Evolutionary conservation across 345 rosid genomes (phyloP), one percentile per base, ranked within the genome.

Genomic region (Iberis pinnata): DNA sequence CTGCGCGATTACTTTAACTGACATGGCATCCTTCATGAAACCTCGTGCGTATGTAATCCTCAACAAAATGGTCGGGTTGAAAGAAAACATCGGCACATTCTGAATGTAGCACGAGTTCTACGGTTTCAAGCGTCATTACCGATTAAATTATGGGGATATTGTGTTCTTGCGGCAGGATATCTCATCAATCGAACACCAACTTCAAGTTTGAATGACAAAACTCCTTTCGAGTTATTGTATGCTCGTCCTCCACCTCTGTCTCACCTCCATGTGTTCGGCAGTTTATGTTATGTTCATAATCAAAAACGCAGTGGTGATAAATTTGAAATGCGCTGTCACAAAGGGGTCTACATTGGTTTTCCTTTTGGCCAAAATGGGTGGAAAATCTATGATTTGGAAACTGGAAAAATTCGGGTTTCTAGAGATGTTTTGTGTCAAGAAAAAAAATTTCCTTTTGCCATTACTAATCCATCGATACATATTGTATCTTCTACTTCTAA

Each of bases 181-280:
- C 2, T 43, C 1, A 43, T 43, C 2, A 19, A 19, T 7, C 16
- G 29, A 1, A 43, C 27, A 0, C 27, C 16, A 0, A 43, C 47
- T 0, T 0, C 8, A 2, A 0, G 19, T 0, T 7, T 43, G 7
- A n/a, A 19, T 1, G 24, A 10, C 0, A 19, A 43, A 3, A 19
- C 29, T 1, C 35, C 58, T 0, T 53, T 7, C 14, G 45, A 53
- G 2, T 0, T 53, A 3, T 1, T 53, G 0, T 35, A 37, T 3
- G 1, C 8, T 1, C 0, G 7, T 0, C 18, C 46, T 6, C 41
- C 33, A 0, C 19, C 26, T 1, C 4, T 13, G 0, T 0, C 18
- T 0, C 46, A 53, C 6, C 4, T 53, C 1, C 14, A 19, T 0
- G 22, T 7, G 0, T 12, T 53, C n/a, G 22, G 58, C 0, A 20